Evolutionary conservation across 1,284 basidiomycete species (phyloP), one percentile per base, ranked within the genome.

Genomic region (Melampsora occidentalis): DNA sequence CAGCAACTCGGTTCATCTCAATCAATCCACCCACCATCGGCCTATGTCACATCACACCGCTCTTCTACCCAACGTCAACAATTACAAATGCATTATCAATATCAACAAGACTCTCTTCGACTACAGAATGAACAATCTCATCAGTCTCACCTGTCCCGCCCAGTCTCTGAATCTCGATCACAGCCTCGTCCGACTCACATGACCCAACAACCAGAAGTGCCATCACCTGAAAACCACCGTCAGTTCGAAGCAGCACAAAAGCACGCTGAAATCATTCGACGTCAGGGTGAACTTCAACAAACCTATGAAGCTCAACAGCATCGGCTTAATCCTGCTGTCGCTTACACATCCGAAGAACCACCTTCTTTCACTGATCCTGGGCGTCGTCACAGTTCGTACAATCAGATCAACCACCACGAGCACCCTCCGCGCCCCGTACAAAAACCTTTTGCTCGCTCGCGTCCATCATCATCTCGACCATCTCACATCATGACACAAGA

Each of bases 21-120:
- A 18, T 39, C 71, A 12, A 59, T 61, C 20, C 53, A 67, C 57
- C 31, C 71, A 35, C 31, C 28, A 20, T 28, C 71, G 68, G 33
- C 63, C 63, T 57, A 57, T 28, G 28, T 9, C 31, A 14, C 51
- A 73, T 66, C 61, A 49, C 46, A 64, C 31, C 25, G 7, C 20
- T 22, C 53, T 22, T 57, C 53, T 5, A 35, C 33, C 33, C 64
- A 28, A 31, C 65, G 71, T 39, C 71, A 75, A 5, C 71, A 59
- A n/a, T 31, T 67, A 16, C 64, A 57, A 49, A 18, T 65, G 25
- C 31, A 66, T 61, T 39, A 67, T 53, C 59, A 75, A 53, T 3
- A 67, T 51, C 71, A 66, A 35, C 71, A 73, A 18, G 49, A 46
- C 28, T 51, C 28, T 31, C 14, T 14, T 33, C n/a, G n/a, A 39